Base-by-base conservation (phyloP, 805 yeast species). In the Candida ovalis region DNA sequence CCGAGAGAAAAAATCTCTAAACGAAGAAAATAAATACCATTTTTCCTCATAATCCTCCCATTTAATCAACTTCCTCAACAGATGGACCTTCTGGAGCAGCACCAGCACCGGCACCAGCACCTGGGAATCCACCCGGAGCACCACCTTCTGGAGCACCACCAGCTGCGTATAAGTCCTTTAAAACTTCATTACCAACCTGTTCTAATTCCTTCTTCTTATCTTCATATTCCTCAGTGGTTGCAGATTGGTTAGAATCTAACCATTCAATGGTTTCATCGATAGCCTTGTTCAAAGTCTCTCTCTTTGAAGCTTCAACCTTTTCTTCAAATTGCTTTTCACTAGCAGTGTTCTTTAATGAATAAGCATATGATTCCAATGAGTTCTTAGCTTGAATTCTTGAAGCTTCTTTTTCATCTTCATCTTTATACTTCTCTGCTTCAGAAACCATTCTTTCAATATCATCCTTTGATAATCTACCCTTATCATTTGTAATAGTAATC, bases 201-300 rank as follows among this genome's bases (percentile, higher is more conserved):
- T 92, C 98, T 65, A 91, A 84, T 75, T 91, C 98, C 84, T 91
- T 92, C 79, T 89, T 95, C 78, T 81, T 86, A 75, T 89, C 97
- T 65, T 82, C 79, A 72, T 74, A 91, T 79, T 91, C 98, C 67
- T 92, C 97, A 47, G 88, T 81, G 47, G 96, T 72, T 58, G 96
- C 98, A 56, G 97, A 80, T 76, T 86, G 94, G 78, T 90, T 88
- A 62, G 82, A 80, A 73, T 92, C 98, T 73, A 92, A 84, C 97
- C 97, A 92, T 54, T 78, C 73, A 63, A 88, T 84, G 40, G 63
- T 61, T 74, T 86, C 95, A 54, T 87, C 88, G 64, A 86, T 82
- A 60, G 94, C 88, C 73, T 81, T 80, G 66, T 80, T 75, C 59
- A 89, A 78, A 62, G 80, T 74, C 68, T 82, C 84, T 52, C 73